These are phyloP conservation scores for Mycena alexandri DNA, from an alignment of 768 basidiomycete species.

Conservation along the genomic window DNA sequence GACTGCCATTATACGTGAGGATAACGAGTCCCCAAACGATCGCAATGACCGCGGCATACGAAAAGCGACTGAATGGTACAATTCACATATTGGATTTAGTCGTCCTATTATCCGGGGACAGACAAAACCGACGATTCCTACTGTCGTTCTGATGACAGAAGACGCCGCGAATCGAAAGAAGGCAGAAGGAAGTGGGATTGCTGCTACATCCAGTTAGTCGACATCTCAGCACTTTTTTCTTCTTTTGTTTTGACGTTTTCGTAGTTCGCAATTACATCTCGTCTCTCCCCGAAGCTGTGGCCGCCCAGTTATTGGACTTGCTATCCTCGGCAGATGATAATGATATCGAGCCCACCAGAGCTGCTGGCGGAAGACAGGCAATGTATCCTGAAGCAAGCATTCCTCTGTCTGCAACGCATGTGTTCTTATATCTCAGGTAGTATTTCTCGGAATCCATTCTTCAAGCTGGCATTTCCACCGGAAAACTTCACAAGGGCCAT, in stretches of 20 bases:
- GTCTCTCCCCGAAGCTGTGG: conserved; percentile 64
- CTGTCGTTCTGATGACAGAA: conserved; percentile 88
- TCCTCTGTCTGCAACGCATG: neutral
- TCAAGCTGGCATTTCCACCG: conserved; percentile 86
- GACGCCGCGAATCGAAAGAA: conserved; percentile 87
- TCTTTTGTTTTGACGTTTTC: conserved; percentile 16
- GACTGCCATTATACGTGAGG: conserved; percentile 82
- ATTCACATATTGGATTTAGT: conserved; percentile 71
- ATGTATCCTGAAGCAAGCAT: conserved; percentile 80
- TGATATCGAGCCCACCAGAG: conserved; percentile 72
- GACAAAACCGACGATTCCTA: conserved; percentile 58
- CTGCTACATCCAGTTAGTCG: conserved; percentile 70
- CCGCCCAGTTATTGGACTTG: conserved; percentile 81
- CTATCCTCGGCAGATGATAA: conserved; percentile 78
- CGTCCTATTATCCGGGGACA: conserved; percentile 67
- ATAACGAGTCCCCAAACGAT: conserved; percentile 91
- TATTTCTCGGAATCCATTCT: conserved; percentile 82
- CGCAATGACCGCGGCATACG: conserved; percentile 96
- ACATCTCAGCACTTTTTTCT: neutral
- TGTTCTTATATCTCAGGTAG: conserved; percentile 53
- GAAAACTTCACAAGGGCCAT: conserved; percentile 89
- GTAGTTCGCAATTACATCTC: conserved; percentile 87
- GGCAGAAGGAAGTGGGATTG: conserved; percentile 75
- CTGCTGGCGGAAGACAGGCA: conserved; percentile 63
- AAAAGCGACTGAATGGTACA: conserved; percentile 90